These are phyloP conservation scores for Alternaria tenuissima DNA, from an alignment of 2,329 filamentous ascomycete species.

Conservation along the genomic window DNA sequence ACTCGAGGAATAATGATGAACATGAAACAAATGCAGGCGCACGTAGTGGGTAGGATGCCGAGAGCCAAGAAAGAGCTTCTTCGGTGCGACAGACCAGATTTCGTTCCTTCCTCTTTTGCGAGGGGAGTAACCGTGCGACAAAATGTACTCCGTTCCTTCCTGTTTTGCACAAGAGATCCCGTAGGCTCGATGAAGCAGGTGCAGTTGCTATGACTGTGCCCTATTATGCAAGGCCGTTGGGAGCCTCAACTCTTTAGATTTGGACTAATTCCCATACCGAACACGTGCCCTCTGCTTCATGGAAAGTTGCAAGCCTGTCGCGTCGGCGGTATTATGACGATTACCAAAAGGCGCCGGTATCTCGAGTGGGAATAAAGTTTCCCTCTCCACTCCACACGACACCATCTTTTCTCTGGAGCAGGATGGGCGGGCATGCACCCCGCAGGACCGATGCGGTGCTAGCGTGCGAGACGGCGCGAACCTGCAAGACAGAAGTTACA, in stretches of 20 bases:
- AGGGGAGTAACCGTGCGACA: neutral
- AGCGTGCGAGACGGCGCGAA: slow-evolving; percentile 5
- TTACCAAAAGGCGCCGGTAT: neutral
- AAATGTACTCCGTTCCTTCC: slow-evolving; percentile 10
- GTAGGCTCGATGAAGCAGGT: slow-evolving; percentile 20
- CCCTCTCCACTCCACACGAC: slow-evolving; percentile 5
- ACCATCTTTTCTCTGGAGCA: neutral
- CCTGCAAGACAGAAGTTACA: slow-evolving; percentile 11
- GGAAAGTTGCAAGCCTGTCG: neutral
- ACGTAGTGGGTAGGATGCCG: neutral
- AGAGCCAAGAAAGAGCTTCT: slow-evolving; percentile 1
- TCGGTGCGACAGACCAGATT: neutral
- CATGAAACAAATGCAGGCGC: neutral
- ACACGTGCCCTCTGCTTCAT: neutral
- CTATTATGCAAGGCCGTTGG: slow-evolving; percentile 7
- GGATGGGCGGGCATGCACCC: slow-evolving; percentile 25
- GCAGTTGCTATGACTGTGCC: slow-evolving; percentile 2
- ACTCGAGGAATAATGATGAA: slow-evolving; percentile 1
- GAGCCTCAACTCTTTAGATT: neutral
- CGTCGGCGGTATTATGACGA: neutral
- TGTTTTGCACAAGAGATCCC: slow-evolving; percentile 14
- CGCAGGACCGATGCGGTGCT: slow-evolving; percentile 19
- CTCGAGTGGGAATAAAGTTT: slow-evolving; percentile 5
- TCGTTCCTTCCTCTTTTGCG: slow-evolving; percentile 17
- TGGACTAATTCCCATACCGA: neutral